Conservation (phyloP, 2,329 filamentous ascomycete genomes). For the Gnomoniopsis smithogilvyi region DNA sequence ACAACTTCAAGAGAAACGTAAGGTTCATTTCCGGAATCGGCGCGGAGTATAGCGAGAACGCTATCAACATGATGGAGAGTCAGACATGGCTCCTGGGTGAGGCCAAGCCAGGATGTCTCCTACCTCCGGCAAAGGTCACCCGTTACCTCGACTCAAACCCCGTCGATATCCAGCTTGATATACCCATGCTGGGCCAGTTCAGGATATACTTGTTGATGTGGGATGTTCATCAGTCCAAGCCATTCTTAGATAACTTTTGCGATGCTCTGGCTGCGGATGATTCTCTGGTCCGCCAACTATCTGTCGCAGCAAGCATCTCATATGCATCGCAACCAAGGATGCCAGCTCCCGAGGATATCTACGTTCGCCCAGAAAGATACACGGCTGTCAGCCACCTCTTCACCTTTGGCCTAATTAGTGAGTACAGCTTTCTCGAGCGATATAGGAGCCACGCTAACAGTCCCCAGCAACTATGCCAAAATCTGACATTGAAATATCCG, state of each 20-base stretch:
- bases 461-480: constrained; percentile 55
- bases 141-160: constrained; percentile 77
- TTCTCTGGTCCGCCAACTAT: constrained; percentile 58
- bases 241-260: constrained; percentile 60
- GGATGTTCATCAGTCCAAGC: constrained; percentile 51
- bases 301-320: constrained; percentile 56
- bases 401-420: constrained; percentile 67
- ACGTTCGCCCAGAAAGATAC: constrained; percentile 65
- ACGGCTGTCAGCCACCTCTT: constrained; percentile 65
- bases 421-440: constrained; percentile 25
- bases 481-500: constrained; percentile 59
- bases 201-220: constrained; percentile 69
- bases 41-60: constrained; percentile 53
- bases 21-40: constrained; percentile 67
- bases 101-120: constrained; percentile 50
- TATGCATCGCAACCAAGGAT: constrained; percentile 58
- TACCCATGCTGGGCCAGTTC: constrained; percentile 75
- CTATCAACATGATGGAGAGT: constrained; percentile 43
- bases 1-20: constrained; percentile 64
- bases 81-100: constrained; percentile 43
- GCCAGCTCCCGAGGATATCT: constrained; percentile 60
- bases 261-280: constrained; percentile 45
- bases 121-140: constrained; percentile 68
- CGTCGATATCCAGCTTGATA: constrained; percentile 73
- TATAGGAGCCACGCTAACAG: constrained; percentile 2